Evolutionary conservation across 768 basidiomycete genomes (phyloP).

Genomic region (Gloeopeniophorella convolvens): DNA sequence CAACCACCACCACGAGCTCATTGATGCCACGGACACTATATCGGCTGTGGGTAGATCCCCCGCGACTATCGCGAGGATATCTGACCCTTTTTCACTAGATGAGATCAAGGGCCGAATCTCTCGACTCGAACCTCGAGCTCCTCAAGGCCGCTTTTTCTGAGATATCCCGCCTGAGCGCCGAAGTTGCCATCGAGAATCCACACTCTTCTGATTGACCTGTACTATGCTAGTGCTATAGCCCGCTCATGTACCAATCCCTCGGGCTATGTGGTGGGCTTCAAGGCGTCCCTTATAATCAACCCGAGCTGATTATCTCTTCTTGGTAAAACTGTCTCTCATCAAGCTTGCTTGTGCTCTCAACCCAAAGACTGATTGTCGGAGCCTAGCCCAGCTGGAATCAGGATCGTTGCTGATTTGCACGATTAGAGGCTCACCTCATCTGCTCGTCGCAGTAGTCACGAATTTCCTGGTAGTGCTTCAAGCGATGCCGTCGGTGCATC

Average conservation of each 20-base stretch:
- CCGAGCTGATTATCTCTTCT: neutral
- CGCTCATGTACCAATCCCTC: no score
- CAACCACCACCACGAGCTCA: conserved; percentile 92
- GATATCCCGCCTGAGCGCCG: conserved; percentile 70
- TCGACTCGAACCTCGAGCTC: conserved; percentile 78
- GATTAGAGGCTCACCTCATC: conserved; percentile 10
- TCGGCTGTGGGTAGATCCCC: conserved; percentile 49
- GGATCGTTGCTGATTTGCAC: no score
- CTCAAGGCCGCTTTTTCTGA: conserved; percentile 79
- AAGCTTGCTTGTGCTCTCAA: neutral
- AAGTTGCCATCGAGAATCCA: conserved; percentile 47
- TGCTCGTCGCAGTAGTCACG: conserved; percentile 20
- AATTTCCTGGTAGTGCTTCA: conserved; percentile 18
- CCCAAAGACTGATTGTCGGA: conserved; percentile 9
- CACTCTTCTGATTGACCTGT: neutral
- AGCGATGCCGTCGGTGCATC: conserved; percentile 19
- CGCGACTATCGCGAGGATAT: neutral
- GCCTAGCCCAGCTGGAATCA: no score
- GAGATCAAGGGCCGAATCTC: conserved; percentile 79
- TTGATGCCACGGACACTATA: conserved; percentile 90
- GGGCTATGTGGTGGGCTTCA: no score
- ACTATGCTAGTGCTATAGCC: neutral
- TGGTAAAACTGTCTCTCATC: neutral
- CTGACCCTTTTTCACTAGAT: conserved; percentile 45
- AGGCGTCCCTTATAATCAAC: no score